These are phyloP conservation scores for Kwoniella sp. DNA, from an alignment of 768 basidiomycete genomes.

Conservation along the genomic window DNA sequence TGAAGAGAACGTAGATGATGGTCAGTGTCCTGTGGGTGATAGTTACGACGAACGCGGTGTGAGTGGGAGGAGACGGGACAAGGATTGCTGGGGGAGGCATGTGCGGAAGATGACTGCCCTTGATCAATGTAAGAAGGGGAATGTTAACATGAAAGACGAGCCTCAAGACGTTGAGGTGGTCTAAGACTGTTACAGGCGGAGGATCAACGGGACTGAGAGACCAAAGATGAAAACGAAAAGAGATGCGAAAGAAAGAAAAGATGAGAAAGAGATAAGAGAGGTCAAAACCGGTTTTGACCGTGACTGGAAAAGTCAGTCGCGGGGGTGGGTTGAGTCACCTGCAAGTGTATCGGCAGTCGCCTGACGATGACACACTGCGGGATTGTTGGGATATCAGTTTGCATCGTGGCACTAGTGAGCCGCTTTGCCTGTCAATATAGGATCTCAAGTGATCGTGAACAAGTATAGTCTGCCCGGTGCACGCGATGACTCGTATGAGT, in stretches of 20 bases:
- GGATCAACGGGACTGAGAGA: constrained; percentile 2
- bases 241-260: not conserved
- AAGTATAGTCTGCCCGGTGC: too few relatives aligned
- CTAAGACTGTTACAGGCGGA: too few relatives aligned
- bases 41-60: constrained; percentile 4
- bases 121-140: not conserved
- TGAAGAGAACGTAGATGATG: constrained; percentile 8
- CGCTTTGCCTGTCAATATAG: too few relatives aligned
- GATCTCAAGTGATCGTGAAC: too few relatives aligned
- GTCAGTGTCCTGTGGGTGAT: not conserved
- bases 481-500: too few relatives aligned
- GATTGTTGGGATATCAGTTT: too few relatives aligned
- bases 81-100: not conserved
- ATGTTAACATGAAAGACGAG: not conserved
- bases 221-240: not conserved
- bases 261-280: not conserved
- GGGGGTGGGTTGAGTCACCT: too few relatives aligned
- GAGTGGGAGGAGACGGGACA: not conserved
- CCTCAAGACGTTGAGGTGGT: not conserved
- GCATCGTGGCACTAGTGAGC: too few relatives aligned
- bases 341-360: too few relatives aligned
- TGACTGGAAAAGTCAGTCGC: too few relatives aligned
- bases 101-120: not conserved
- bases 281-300: too few relatives aligned
- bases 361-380: too few relatives aligned